Base-by-base conservation (phyloP, 2,329 filamentous ascomycete genomes). In the Meredithiella fracta region DNA sequence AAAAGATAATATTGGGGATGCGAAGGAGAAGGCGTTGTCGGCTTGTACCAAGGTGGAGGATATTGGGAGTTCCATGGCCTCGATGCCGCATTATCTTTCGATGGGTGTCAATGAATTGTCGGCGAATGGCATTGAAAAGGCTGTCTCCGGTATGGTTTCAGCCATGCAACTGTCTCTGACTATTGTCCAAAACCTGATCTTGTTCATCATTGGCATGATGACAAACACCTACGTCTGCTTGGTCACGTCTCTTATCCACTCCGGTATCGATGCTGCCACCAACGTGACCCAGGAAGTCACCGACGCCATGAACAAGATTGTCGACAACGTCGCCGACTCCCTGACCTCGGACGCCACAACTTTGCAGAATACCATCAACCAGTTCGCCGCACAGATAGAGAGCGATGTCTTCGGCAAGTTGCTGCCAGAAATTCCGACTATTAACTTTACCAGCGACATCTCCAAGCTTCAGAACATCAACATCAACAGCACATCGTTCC, bases 61-160 rank as follows among this genome's bases (percentile, higher is more conserved):
- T 62, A 80, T 94, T 62, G 92, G 91, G 60, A 96, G 89, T 66
- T 79, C 88, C 59, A 91, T 98, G 87, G 92, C 91, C 40, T 97
- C 92, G 38, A 95, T 97, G 89, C 92, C 92, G 57, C 85, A 96
- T 69, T 97, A 95, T 70, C 82, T 97, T 66, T 86, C 90, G 1
- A 73, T 78, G 53, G 92, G 92, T 55, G 83, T 96, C 66, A 98
- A 98, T 69, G 79, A 87, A 58, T 72, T 97, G 62, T 85, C 87
- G 6, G 86, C 88, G 31, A 76, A 76, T 51, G 83, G 86, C 56
- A 83, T 97, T 62, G 86, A 90, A 62, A 82, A 83, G 62, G 81
- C 88, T 7, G 81, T 97, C 61, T 77, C 81, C 60, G 91, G 80
- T 51, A 77, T 97, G 67, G 86, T 92, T 67, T 74, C 80, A 44